Evolutionary conservation across 352 stramenopile genomes (phyloP), one percentile per base, ranked within the genome.

Genomic region (Plasmopara halstedii): DNA sequence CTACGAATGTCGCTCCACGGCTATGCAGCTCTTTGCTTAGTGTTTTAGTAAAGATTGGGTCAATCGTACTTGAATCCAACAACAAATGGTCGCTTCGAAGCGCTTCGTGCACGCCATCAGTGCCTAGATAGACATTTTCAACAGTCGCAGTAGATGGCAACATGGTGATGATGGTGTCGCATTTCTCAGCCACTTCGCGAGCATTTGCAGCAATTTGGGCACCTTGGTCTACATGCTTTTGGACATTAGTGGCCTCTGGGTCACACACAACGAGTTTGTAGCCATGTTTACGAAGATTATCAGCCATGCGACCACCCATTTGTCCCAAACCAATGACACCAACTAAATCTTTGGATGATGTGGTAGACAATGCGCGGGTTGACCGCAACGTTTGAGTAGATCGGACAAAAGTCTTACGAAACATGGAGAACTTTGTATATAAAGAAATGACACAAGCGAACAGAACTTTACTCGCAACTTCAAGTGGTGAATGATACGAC

Each of bases 11-110:
- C 21, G 67, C 80, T 5, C 75, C 70, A 18, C 43, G 52, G 29
- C 53, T 46, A 55, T 89, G 72, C 20, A 87, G 54, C 32, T 82
- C 50, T n/a, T 73, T 56, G 33, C 68, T 74, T 13, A 98, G 54
- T 46, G 82, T 73, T 68, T 94, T 95, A 21, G 90, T 96, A 53
- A 87, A 88, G 19, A 88, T 83, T 4, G 92, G 90, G 51, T 96
- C 90, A 56, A 98, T 98, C 25, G 95, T 98, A 50, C 87, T 97
- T 58, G 86, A 97, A 70, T 98, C 94, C 35, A 98, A 88, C 40
- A 98, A 76, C 41, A 97, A 56, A 26, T 94, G 80, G n/a, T 79
- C 65, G 9, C 64, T 64, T 14, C 65, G 77, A 36, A 91, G 57
- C 15, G 70, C 72, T 32, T 86, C 50, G 41, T 94, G 62, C 32